Evolutionary conservation across 768 basidiomycete species (phyloP).

Genomic region (Boletus edulis): DNA sequence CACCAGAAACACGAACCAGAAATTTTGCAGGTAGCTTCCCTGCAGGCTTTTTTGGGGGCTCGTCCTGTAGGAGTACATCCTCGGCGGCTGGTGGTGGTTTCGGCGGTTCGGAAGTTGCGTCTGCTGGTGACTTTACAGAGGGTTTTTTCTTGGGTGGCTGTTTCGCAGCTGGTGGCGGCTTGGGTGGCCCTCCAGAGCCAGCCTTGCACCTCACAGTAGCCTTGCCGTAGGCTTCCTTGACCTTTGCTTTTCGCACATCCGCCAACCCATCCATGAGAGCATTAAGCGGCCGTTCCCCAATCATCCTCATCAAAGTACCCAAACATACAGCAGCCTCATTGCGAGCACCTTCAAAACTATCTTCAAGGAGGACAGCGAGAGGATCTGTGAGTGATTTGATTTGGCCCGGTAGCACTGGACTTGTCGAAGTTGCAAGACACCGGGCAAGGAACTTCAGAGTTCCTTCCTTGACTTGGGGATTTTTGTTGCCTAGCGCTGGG

Average conservation of each 20-base stretch:
- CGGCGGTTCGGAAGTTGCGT: slow-evolving; percentile 16
- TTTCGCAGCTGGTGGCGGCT: slow-evolving; percentile 31
- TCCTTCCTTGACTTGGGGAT: slow-evolving; percentile 95
- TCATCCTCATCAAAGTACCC: slow-evolving; percentile 93
- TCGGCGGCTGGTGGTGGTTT: slow-evolving; percentile 12
- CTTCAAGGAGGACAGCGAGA: slow-evolving; percentile 75
- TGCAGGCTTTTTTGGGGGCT: slow-evolving; percentile 40
- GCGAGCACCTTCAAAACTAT: slow-evolving; percentile 84
- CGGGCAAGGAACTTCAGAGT: slow-evolving; percentile 84
- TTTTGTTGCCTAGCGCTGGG: slow-evolving; percentile 79
- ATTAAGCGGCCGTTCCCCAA: slow-evolving; percentile 89
- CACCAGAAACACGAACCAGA: slow-evolving; percentile 29
- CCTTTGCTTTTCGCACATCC: slow-evolving; percentile 86
- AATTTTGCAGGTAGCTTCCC: slow-evolving; percentile 54
- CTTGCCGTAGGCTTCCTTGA: slow-evolving; percentile 90
- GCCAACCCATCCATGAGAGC: slow-evolving; percentile 82
- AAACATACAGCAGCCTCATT: slow-evolving; percentile 87
- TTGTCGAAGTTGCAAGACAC: slow-evolving; percentile 66
- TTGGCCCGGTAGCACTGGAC: slow-evolving; percentile 69
- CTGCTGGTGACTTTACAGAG: slow-evolving; percentile 30
- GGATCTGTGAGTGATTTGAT: slow-evolving; percentile 80
- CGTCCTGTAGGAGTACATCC: slow-evolving; percentile 27
- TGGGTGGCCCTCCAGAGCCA: slow-evolving; percentile 52
- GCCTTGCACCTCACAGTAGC: slow-evolving; percentile 89
- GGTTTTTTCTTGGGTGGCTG: slow-evolving; percentile 38